Evolutionary conservation across 2,329 filamentous ascomycete species (phyloP).

Genomic region (Ceratocystis albifundus): DNA sequence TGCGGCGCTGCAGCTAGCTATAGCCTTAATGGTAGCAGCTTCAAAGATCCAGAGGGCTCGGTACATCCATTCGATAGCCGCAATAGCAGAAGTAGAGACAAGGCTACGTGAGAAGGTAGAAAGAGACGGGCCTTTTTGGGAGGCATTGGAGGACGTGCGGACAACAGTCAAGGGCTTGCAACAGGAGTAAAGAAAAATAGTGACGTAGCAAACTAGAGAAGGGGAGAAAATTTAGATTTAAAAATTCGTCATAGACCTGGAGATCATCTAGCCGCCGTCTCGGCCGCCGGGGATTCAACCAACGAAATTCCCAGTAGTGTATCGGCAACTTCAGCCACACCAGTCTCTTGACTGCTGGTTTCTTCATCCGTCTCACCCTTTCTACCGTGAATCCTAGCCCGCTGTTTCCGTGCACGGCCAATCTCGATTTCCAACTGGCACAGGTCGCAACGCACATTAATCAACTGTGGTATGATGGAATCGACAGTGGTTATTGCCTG

Average conservation of each 20-base stretch:
- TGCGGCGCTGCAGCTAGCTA: slow-evolving; percentile 45
- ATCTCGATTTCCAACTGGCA: slow-evolving; percentile 56
- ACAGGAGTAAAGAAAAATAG: neutral
- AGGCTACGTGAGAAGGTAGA: slow-evolving; percentile 33
- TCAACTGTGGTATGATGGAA: slow-evolving; percentile 45
- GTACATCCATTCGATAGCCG: slow-evolving; percentile 41
- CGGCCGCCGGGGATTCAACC: neutral
- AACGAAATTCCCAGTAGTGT: neutral
- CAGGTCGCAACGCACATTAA: slow-evolving; percentile 50
- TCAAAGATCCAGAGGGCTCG: slow-evolving; percentile 38
- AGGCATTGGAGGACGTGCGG: slow-evolving; percentile 38
- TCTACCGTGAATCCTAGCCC: slow-evolving; percentile 35
- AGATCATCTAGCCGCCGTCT: neutral
- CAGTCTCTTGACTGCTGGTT: neutral
- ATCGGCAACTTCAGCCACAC: slow-evolving; percentile 4
- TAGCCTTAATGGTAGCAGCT: slow-evolving; percentile 40
- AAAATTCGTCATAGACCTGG: neutral
- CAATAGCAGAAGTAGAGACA: slow-evolving; percentile 39
- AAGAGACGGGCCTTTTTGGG: slow-evolving; percentile 30
- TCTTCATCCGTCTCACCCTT: slow-evolving; percentile 21
- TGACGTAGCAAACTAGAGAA: neutral
- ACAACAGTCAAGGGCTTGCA: slow-evolving; percentile 28
- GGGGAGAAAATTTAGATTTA: neutral
- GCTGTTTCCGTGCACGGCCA: slow-evolving; percentile 46
- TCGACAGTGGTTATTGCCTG: slow-evolving; percentile 47